A percentile compares a stretch with the other conserved stretches of the same genome.
These are phyloP conservation scores for Cucumis cinereus DNA, from an alignment of 306 rosid species.

Conservation along the genomic window DNA sequence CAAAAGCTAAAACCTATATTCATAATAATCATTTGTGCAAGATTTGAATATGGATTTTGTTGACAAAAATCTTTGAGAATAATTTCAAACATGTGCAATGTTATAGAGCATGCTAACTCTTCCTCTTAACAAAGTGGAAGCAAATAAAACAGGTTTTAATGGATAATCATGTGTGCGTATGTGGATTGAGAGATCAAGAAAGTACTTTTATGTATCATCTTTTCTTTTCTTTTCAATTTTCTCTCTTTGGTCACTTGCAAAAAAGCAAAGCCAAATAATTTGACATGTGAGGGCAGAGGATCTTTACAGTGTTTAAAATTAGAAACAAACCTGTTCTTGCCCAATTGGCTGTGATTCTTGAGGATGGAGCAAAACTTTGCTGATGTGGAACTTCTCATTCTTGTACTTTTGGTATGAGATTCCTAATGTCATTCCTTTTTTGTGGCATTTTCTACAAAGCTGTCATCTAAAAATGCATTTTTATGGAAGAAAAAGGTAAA, in stretches of 20 bases:
- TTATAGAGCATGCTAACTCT: neutral
- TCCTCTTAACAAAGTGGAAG: neutral
- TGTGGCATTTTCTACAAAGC: neutral
- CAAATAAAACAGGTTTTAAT: neutral
- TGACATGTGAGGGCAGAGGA: neutral
- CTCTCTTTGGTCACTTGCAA: neutral
- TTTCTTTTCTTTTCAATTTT: neutral
- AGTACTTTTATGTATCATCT: neutral
- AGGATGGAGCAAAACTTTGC: neutral
- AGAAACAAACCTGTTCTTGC: neutral
- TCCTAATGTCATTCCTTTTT: neutral
- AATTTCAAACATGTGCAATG: neutral
- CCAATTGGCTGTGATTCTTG: neutral
- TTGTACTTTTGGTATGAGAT: slow-evolving; percentile 1
- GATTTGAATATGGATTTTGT: neutral
- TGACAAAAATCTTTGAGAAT: neutral
- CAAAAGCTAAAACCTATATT: neutral
- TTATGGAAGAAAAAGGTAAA: neutral
- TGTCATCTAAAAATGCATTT: neutral
- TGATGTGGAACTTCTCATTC: neutral
- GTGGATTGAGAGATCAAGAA: neutral
- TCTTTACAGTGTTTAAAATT: neutral
- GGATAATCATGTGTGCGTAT: neutral
- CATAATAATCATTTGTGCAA: neutral
- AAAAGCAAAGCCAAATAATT: neutral